Evolutionary conservation across 768 basidiomycete genomes (phyloP).

Genomic region (Tephrocybe sp.): DNA sequence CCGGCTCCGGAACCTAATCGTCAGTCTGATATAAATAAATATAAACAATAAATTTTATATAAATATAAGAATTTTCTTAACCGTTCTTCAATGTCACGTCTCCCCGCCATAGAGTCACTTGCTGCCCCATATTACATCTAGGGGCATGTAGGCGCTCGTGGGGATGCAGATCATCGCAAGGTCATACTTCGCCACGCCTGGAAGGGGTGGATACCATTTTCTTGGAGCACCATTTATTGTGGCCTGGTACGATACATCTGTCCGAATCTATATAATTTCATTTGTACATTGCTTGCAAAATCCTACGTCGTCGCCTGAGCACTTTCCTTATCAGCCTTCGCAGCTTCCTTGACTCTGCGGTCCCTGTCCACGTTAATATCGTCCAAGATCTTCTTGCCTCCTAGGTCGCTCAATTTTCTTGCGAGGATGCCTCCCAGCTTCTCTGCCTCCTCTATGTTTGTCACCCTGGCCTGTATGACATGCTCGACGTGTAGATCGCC

Average conservation of each 20-base stretch:
- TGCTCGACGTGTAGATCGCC: conserved; percentile 74
- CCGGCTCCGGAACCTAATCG: background rate
- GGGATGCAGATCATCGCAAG: conserved; percentile 53
- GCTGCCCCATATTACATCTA: conserved; percentile 38
- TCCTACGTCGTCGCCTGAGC: background rate
- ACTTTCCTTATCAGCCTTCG: conserved; percentile 28
- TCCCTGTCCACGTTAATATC: conserved; percentile 76
- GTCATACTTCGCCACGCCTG: conserved; percentile 24
- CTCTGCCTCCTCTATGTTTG: conserved; percentile 60
- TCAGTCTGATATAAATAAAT: conserved; percentile 11
- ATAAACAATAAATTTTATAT: conserved; percentile 20
- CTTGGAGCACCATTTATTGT: conserved; percentile 23
- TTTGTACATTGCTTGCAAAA: background rate
- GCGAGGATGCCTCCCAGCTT: conserved; percentile 69
- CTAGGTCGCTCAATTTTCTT: conserved; percentile 57
- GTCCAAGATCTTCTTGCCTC: conserved; percentile 79
- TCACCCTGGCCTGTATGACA: conserved; percentile 52
- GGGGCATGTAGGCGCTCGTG: conserved; percentile 67
- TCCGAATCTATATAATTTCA: background rate
- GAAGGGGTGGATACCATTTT: conserved; percentile 21
- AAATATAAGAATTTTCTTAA: conserved; percentile 21
- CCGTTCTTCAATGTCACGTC: conserved; percentile 36
- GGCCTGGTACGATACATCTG: conserved; percentile 29
- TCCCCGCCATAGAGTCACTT: conserved; percentile 77
- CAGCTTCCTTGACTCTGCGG: conserved; percentile 42